These are phyloP conservation scores for Cymodocea nodosa DNA, from an alignment of 116 monocot species.

Conservation along the genomic window DNA sequence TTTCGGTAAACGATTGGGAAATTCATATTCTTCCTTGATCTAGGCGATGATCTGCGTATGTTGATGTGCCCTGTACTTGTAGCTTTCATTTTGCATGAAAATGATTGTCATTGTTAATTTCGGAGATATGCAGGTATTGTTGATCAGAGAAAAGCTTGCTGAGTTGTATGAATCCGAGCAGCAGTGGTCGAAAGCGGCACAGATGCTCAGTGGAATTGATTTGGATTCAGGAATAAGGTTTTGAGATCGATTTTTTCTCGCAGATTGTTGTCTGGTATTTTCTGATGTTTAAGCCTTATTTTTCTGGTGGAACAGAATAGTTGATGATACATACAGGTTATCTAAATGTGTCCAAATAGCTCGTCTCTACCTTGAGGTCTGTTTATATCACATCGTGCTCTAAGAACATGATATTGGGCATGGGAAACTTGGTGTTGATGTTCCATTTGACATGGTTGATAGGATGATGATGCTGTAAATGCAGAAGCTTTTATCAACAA, in stretches of 20 bases:
- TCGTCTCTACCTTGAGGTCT: slow-evolving; percentile 93
- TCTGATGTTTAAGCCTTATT: neutral
- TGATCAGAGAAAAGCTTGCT: slow-evolving; percentile 93
- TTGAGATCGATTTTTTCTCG: neutral
- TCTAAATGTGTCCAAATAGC: slow-evolving; percentile 98
- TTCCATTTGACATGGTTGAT: slow-evolving; percentile 5
- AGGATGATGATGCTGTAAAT: slow-evolving; percentile 97
- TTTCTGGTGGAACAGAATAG: slow-evolving; percentile 31
- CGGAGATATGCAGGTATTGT: slow-evolving; percentile 43
- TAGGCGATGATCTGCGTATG: neutral
- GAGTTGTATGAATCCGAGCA: slow-evolving; percentile 95
- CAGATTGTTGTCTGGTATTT: neutral
- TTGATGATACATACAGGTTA: slow-evolving; percentile 86
- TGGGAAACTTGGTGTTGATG: neutral
- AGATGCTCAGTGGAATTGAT: slow-evolving; percentile 97
- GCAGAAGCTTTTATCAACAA: slow-evolving; percentile 97
- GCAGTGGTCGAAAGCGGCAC: slow-evolving; percentile 95
- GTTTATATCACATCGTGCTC: neutral
- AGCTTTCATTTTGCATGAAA: neutral
- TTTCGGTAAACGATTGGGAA: neutral
- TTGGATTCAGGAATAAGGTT: slow-evolving; percentile 96
- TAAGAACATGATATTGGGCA: neutral
- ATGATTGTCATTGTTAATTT: neutral
- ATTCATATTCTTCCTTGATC: neutral
- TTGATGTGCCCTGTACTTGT: neutral